phyloP scores from a whole-genome alignment of 768 basidiomycete genomes.

The Russula emetica region DNA sequence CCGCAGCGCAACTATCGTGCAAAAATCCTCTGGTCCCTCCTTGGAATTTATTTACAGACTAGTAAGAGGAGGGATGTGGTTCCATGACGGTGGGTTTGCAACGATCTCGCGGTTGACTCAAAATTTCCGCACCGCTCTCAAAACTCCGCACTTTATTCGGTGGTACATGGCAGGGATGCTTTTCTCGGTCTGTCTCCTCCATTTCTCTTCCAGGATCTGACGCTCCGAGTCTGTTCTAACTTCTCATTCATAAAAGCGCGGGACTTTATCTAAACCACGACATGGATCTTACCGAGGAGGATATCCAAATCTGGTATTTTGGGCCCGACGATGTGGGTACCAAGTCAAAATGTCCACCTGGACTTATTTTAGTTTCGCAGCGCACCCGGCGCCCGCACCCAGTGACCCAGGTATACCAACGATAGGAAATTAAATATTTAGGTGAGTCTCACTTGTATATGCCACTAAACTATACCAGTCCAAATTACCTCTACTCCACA shows the following conservation, averaged over 20 bases:
- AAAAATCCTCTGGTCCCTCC: constrained; percentile 6
- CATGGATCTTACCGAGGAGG: constrained; percentile 21
- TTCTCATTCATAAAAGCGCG: too few species aligned
- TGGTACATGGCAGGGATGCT: background rate
- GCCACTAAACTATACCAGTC: background rate
- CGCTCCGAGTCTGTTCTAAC: background rate
- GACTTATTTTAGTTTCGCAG: background rate
- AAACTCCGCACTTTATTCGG: background rate
- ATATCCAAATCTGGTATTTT: constrained; percentile 18
- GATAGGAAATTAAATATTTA: background rate
- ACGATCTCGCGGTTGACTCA: background rate
- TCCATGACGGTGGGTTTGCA: background rate
- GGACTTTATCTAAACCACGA: background rate
- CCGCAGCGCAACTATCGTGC: constrained; percentile 13
- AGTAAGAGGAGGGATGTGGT: background rate
- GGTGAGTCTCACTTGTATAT: background rate
- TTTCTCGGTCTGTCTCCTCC: background rate
- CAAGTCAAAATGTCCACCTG: background rate
- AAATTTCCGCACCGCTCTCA: background rate
- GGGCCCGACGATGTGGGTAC: constrained; percentile 5
- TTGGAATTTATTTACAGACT: constrained; percentile 6
- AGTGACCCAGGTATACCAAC: background rate
- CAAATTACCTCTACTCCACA: background rate
- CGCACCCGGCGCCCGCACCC: too few species aligned
- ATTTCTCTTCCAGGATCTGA: background rate